Evolutionary conservation across 208 protist genomes (phyloP), one percentile per base, ranked within the genome.

Genomic region (Leishmania amazonensis): DNA sequence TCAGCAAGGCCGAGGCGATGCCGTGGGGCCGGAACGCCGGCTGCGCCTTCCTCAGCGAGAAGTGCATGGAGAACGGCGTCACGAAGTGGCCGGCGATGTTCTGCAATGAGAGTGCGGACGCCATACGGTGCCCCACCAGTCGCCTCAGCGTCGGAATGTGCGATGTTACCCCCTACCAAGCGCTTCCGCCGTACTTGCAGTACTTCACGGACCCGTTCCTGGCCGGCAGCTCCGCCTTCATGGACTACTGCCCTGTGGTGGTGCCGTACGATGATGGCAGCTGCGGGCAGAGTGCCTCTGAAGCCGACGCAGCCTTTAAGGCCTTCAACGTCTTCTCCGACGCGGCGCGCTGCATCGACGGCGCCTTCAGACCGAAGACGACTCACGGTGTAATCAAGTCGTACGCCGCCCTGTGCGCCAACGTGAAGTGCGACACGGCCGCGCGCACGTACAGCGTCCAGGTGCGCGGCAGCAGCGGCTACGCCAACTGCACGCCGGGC

Each of bases 21-120:
- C 40, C 64, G 40, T 98, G 91, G 90, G 95, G 96, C 64, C 68
- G 80, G 45, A 83, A 90, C 31, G 45, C 74, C 2, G 92, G 96
- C 35, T 97, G 94, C 77, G 60, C 35, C 38, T 87, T 96, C 15
- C 28, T 91, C 38, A 81, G 70, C 3, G 74, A 83, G 28, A 87
- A 80, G 78, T 95, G 91, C 77, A 71, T 93, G 74, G 65, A 31
- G 11, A 78, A 88, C 54, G 51, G 54, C 38, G 58, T 81, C 9
- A 88, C 90, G 19, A 28, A 85, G 42, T 86, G 74, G 64, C 85
- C 90, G 28, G 65, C 78, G 53, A 93, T 96, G 87, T 96, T 92
- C 86, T 93, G 90, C 45, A 72, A 35, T 21, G 15, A 3, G 19
- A 31, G 3, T 2, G 64, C 0, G 65, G 2, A 6, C 0, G 13